Evolutionary conservation across 164 flowering plant genomes (phyloP), one percentile per base, ranked within the genome.

Genomic region (Tetrastigma voinierianum): DNA sequence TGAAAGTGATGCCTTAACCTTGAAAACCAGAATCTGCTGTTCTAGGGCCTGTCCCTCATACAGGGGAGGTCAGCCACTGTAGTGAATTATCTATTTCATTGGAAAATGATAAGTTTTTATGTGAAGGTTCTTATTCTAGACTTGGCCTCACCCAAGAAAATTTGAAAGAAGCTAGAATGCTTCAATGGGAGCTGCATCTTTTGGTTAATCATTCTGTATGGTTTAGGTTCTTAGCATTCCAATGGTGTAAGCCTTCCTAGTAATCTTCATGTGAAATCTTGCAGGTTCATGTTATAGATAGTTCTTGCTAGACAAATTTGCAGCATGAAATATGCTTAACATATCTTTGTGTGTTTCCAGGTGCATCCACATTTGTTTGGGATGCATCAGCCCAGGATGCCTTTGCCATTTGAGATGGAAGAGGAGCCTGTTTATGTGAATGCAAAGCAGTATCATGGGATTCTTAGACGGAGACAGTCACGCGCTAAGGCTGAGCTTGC

Each of bases 361-460:
- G 76, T 76, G 2, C 72, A 74, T 51, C 79, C 82, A 48, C 87
- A 72, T 51, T 57, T 80, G 53, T 72, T 65, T 74, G 85, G 84
- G 47, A 61, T 73, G 51, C 83, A 78, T 59, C 82, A 72, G 24
- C 71, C 78, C 59, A 80, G 86, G 66, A 80, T 86, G 79, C 83
- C 83, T 62, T 65, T 83, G 67, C 86, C 83, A 15, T 69, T 77
- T 61, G 85, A 77, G 57, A 78, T 80, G 85, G 84, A 66, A 55
- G 82, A 85, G 60, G 89, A 83, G 64, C 87, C 85, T 66, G 86
- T 85, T 43, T 85, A 77, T 71, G 89, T 85, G 32, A 82, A 85
- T 71, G 84, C 88, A 14, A 85, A 85, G 67, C 89, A 85, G 64
- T 85, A 81, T 62, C 82, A 81, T 66, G 87, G 87, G 2, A 85